phyloP scores from a whole-genome alignment of 352 stramenopile genomes.

The Phytophthora parvispora region DNA sequence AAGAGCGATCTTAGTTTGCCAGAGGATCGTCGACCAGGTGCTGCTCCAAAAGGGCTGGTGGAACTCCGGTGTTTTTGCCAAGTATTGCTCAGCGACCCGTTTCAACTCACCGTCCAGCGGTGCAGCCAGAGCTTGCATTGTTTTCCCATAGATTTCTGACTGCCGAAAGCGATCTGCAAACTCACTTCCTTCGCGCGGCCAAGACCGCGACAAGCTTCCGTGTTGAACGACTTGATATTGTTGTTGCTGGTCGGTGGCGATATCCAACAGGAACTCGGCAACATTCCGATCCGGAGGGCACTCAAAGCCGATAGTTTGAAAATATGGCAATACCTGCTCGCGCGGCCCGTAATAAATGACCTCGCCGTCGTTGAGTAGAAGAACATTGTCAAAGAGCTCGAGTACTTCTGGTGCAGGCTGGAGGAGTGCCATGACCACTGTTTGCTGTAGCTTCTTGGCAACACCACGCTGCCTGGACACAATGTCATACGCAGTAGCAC shows the following conservation, averaged over 20 bases:
- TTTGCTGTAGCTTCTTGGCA: conserved; percentile 50
- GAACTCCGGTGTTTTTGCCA: conserved; percentile 62
- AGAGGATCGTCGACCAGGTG: conserved; percentile 34
- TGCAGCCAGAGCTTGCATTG: conserved; percentile 71
- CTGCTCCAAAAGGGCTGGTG: conserved; percentile 61
- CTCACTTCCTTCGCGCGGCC: too few relatives aligned
- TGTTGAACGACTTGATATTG: conserved; percentile 30
- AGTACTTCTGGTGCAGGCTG: conserved; percentile 93
- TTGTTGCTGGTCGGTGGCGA: conserved; percentile 32
- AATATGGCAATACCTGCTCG: conserved; percentile 42
- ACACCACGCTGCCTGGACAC: conserved; percentile 48
- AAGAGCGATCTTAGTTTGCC: conserved; percentile 62
- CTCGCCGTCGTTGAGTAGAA: conserved; percentile 62
- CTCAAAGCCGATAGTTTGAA: conserved; percentile 57
- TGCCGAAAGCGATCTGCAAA: conserved; percentile 17
- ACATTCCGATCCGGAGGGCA: conserved; percentile 37
- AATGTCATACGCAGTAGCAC: conserved; percentile 90
- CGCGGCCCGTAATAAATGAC: conserved; percentile 57
- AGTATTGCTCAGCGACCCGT: conserved; percentile 15
- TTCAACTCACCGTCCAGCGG: conserved; percentile 2
- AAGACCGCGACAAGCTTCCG: conserved; percentile 11
- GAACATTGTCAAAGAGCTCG: conserved; percentile 90
- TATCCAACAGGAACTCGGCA: conserved; percentile 52
- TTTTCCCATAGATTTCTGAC: conserved; percentile 33
- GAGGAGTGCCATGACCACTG: conserved; percentile 74